Base-by-base conservation (phyloP, 768 basidiomycete genomes). In the Thelephora ganbajun region DNA sequence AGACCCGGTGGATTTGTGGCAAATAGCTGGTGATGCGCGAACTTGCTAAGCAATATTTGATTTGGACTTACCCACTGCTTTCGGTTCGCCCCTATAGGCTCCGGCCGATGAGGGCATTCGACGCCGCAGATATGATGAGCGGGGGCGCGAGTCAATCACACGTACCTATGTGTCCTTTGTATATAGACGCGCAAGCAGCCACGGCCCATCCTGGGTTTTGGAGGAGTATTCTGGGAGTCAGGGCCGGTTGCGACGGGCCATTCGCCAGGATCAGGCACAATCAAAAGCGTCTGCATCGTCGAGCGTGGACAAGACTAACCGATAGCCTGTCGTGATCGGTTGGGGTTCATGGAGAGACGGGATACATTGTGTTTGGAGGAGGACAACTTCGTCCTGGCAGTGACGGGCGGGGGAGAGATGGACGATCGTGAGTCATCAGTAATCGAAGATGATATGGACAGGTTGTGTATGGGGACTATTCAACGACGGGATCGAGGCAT, bases 251-350 rank as follows among this genome's bases (percentile, higher is more conserved):
- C 52, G 42, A 56, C 49, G 33, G 42, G 47, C 23, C 51, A 53
- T 9, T 54, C 54, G 23, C 48, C 44, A 1, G 48, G 49, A 7
- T 50, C 50, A 22, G 65, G 62, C 9, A 74, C 60, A 44, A 75
- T 49, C 23, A 80, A 60, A 47, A 76, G 61, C 78, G 16, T 77
- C 66, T 0, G 78, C 79, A 13, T 69, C 60, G 26, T 72, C 73
- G 39, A 77, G 55, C n/a, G 70, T 53, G 50, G 74, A 74, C 4
- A 72, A 72, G 18, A 71, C 63, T 35, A 77, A 67, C 49, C 39
- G 39, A 22, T 41, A 41, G 22, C 39, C 26, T 30, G 26, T 9
- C 26, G 26, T 30, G 26, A 9, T 30, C 26, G 26, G 39, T 41
- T 9, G 39, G 39, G 41, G 14, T 20, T 33, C 35, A 7, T 11